Percentiles rank a stretch among this genome's conserved stretches.
Conservation (phyloP, 192 early-diverging fungal species). For the Coemansia sp. region DNA sequence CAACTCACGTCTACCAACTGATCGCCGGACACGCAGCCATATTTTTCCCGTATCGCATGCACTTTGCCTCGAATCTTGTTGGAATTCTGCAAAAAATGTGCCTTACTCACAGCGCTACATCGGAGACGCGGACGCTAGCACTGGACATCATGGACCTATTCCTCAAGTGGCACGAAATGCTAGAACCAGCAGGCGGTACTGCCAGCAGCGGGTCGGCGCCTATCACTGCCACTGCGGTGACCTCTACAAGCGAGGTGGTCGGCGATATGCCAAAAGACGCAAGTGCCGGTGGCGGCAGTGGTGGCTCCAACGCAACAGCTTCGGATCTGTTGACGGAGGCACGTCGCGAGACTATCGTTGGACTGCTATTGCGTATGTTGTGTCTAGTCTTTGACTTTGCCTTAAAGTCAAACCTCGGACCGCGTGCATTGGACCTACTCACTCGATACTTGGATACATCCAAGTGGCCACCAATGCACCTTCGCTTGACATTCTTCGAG, state of each 20-base stretch:
- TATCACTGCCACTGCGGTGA: neutral
- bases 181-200: conserved; percentile 38
- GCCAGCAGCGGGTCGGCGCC: neutral
- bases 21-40: conserved; percentile 85
- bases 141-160: conserved; percentile 91
- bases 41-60: conserved; percentile 86
- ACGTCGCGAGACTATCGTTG: conserved; percentile 49
- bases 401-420: conserved; percentile 42
- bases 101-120: conserved; percentile 77
- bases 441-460: conserved; percentile 39
- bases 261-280: neutral
- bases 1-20: conserved; percentile 90
- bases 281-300: neutral
- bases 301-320: neutral
- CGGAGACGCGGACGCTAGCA: conserved; percentile 82
- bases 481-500: conserved; percentile 54
- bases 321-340: conserved; percentile 37
- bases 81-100: conserved; percentile 85
- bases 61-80: conserved; percentile 90
- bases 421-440: conserved; percentile 41
- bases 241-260: neutral
- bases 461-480: conserved; percentile 48
- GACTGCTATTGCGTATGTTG: conserved; percentile 49
- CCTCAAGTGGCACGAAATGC: conserved; percentile 83
- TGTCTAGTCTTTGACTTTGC: conserved; percentile 56